Evolutionary conservation across 306 rosid genomes (phyloP).

Genomic region (Fragaria ananassa): DNA sequence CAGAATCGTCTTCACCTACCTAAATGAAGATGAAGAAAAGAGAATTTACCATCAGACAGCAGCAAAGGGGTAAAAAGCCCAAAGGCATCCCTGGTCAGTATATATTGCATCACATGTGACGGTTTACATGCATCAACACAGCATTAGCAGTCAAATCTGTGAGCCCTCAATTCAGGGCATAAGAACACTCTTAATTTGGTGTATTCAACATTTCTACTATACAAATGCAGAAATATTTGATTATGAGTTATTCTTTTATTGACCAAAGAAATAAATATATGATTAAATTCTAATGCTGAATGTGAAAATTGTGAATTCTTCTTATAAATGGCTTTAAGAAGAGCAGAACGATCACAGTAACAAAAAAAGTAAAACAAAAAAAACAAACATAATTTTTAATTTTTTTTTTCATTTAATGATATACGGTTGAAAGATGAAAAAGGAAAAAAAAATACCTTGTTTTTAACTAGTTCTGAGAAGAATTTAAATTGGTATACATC

Average conservation of each 20-base stretch:
- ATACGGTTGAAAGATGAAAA: neutral
- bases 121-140: conserved; percentile 13
- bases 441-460: conserved; percentile 56
- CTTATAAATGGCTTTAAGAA: no score
- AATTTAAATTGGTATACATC: conserved; percentile 97
- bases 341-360: neutral
- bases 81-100: neutral
- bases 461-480: conserved; percentile 64
- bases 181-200: neutral
- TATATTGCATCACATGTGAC: neutral
- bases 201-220: neutral
- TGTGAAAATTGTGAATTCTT: neutral
- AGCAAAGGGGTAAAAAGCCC: neutral
- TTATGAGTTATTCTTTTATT: neutral
- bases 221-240: neutral
- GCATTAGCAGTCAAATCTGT: neutral
- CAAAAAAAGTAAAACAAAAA: neutral
- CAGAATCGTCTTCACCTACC: conserved; percentile 81
- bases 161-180: conserved; percentile 2
- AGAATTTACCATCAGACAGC: conserved; percentile 2
- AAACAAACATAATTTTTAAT: no score
- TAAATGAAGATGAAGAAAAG: conserved; percentile 33
- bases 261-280: neutral
- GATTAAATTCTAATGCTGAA: neutral
- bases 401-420: no score